A percentile compares a stretch with the other conserved stretches of the same genome.
Evolutionary conservation across 352 stramenopile genomes (phyloP).

Genomic region (Pythium myriotylum): DNA sequence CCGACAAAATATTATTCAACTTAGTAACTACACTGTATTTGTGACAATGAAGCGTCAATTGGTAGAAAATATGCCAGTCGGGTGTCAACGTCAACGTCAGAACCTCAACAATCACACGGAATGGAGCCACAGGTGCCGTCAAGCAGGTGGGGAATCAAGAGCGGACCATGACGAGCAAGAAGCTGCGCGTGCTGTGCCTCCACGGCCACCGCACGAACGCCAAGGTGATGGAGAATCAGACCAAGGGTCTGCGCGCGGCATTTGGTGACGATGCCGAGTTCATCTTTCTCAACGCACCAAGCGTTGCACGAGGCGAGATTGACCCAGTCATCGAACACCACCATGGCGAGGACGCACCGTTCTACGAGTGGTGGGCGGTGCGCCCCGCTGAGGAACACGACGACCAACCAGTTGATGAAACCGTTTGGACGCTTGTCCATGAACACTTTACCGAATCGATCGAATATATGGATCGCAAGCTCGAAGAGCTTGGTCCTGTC

Average conservation of each 20-base stretch:
- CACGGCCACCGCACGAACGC: slow-evolving; percentile 75
- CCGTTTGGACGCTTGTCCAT: slow-evolving; percentile 24
- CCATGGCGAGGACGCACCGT: slow-evolving; percentile 58
- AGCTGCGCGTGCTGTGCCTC: slow-evolving; percentile 71
- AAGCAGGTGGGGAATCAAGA: no score
- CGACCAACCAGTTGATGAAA: slow-evolving; percentile 30
- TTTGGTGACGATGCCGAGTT: slow-evolving; percentile 67
- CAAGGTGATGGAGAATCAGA: slow-evolving; percentile 76
- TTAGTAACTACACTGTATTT: not conserved
- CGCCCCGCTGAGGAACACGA: slow-evolving; percentile 47
- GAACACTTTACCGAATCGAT: slow-evolving; percentile 36
- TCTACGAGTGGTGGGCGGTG: slow-evolving; percentile 78
- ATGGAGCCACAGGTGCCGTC: no score
- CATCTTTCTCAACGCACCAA: slow-evolving; percentile 64
- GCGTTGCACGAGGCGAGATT: slow-evolving; percentile 49
- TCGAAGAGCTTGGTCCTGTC: slow-evolving; percentile 62
- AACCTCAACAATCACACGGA: not conserved
- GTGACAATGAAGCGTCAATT: not conserved
- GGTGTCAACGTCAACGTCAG: slow-evolving; percentile 3
- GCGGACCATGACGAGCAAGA: slow-evolving; percentile 15
- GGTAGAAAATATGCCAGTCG: not conserved
- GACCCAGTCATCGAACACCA: slow-evolving; percentile 57
- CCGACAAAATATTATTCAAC: no score
- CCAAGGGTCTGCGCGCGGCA: slow-evolving; percentile 51
- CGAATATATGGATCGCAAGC: slow-evolving; percentile 60